A percentile compares a stretch with the other conserved stretches of the same genome.
phyloP scores from a whole-genome alignment of 108 stramenopile species.

The Cylindrotheca fusiformis region DNA sequence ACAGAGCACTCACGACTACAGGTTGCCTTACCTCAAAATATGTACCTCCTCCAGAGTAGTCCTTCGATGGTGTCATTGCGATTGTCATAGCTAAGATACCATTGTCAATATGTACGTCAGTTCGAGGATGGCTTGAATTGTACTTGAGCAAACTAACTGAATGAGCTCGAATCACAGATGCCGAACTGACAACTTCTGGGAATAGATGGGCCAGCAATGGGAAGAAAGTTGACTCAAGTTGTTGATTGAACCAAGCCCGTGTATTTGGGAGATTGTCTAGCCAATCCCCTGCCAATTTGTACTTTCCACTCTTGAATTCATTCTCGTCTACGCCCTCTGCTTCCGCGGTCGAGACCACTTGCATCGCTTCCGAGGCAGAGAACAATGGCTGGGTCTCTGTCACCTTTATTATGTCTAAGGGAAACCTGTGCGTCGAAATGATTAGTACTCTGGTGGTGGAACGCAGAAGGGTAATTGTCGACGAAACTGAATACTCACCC shows the following conservation, averaged over 20 bases:
- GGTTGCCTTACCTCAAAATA: slow-evolving; percentile 31
- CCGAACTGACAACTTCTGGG: slow-evolving; percentile 52
- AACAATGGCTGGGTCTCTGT: slow-evolving; percentile 43
- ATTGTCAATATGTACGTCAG: slow-evolving; percentile 70
- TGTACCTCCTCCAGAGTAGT: slow-evolving; percentile 59
- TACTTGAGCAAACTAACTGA: slow-evolving; percentile 59
- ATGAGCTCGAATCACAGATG: slow-evolving; percentile 50
- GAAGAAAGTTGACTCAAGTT: slow-evolving; percentile 41
- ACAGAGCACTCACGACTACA: too few species aligned
- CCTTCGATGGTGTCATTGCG: slow-evolving; percentile 41
- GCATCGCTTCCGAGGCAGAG: slow-evolving; percentile 36
- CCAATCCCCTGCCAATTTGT: slow-evolving; percentile 69
- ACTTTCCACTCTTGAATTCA: slow-evolving; percentile 65
- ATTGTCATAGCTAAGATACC: slow-evolving; percentile 66
- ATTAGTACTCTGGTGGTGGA: neutral
- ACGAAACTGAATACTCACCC: slow-evolving; percentile 11
- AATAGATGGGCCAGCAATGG: slow-evolving; percentile 45
- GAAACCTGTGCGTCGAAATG: slow-evolving; percentile 37
- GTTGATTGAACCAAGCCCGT: slow-evolving; percentile 49
- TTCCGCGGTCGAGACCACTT: slow-evolving; percentile 39
- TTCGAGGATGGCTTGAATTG: slow-evolving; percentile 63
- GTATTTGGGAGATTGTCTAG: slow-evolving; percentile 53
- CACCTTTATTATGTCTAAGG: slow-evolving; percentile 61
- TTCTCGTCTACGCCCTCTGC: slow-evolving; percentile 52
- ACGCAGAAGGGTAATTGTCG: neutral